These are phyloP conservation scores for Linderniella brevidens DNA, from an alignment of 257 asterid genomes.

Conservation along the genomic window DNA sequence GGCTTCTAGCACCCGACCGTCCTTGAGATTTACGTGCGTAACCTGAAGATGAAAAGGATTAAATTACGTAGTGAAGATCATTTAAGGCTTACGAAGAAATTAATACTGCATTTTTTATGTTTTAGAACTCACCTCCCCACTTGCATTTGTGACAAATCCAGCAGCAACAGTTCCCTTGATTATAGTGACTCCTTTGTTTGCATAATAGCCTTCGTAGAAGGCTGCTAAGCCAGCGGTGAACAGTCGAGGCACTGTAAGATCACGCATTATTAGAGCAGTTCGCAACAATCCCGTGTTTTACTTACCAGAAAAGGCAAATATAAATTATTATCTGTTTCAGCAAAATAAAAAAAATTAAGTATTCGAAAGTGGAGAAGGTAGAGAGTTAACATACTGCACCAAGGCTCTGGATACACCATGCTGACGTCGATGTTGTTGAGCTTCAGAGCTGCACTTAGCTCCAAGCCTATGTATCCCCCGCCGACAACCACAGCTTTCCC, in stretches of 20 bases:
- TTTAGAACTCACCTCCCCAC: conserved; percentile 51
- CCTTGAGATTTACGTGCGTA: conserved; percentile 73
- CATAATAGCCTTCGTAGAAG: conserved; percentile 64
- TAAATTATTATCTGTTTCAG: not conserved
- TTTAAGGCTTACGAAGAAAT: not conserved
- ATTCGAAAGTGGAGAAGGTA: not conserved
- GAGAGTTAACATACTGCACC: conserved; percentile 59
- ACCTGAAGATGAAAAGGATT: conserved; percentile 36
- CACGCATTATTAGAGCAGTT: not conserved
- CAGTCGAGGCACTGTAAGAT: conserved; percentile 65
- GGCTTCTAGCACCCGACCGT: conserved; percentile 82
- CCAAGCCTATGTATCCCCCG: conserved; percentile 86
- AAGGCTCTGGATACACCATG: conserved; percentile 89
- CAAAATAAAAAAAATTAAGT: no score
- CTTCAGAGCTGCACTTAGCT: conserved; percentile 73
- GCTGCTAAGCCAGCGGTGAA: conserved; percentile 75
- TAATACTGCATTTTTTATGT: no score
- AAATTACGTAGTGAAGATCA: conserved; percentile 1
- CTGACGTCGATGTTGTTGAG: conserved; percentile 47
- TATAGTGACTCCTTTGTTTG: conserved; percentile 55
- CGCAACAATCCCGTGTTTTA: no score
- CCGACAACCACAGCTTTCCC: conserved; percentile 78
- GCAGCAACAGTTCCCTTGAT: conserved; percentile 71
- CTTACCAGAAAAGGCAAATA: no score
- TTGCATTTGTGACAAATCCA: conserved; percentile 43